Conservation (phyloP, 495 filamentous ascomycete genomes). For the Pseudomonodictys pantanalensis region DNA sequence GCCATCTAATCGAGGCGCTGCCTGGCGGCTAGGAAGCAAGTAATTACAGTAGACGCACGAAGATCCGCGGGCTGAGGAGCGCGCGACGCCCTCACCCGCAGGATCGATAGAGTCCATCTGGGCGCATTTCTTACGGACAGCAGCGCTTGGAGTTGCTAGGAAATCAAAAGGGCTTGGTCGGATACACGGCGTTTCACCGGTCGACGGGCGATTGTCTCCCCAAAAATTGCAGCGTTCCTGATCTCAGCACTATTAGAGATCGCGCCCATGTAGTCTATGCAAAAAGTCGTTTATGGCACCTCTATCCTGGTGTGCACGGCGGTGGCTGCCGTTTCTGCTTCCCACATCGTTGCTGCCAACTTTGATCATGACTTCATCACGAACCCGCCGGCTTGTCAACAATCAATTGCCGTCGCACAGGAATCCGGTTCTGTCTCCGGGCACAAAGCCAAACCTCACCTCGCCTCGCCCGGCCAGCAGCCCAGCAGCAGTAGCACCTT, state of each 20-base stretch:
- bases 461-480: neutral
- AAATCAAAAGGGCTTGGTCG: constrained; percentile 9
- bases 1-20: constrained; percentile 1
- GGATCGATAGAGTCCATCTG: neutral
- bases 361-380: neutral
- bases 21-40: constrained; percentile 23
- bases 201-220: neutral
- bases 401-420: neutral
- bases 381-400: neutral
- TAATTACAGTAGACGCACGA: constrained; percentile 29
- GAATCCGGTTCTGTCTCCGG: neutral
- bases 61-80: constrained; percentile 8
- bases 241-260: constrained; percentile 9
- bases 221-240: constrained; percentile 28
- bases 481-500: no score
- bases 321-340: no score
- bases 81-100: neutral
- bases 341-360: no score
- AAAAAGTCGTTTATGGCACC: constrained; percentile 16
- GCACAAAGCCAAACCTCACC: constrained; percentile 15
- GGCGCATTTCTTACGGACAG: constrained; percentile 1
- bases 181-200: constrained; percentile 15
- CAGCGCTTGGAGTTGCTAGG: constrained; percentile 5
- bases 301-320: neutral
- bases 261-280: constrained; percentile 32